Evolutionary conservation across 768 basidiomycete species (phyloP).

Genomic region (Daedalea quercina): DNA sequence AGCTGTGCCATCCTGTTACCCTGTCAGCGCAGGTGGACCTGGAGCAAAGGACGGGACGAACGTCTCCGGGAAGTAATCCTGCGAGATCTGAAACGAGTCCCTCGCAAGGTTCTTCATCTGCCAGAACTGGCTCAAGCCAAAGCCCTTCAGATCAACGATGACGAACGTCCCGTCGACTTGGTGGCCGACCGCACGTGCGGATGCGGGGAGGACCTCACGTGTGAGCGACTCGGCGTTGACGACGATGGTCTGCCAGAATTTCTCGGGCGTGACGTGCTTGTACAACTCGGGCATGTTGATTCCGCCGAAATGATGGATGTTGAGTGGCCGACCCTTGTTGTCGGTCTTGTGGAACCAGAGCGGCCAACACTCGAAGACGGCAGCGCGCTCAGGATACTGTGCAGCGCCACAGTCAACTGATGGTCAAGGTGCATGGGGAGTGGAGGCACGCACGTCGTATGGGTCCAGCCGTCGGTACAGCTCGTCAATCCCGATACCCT

Average conservation of each 20-base stretch:
- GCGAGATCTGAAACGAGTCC: conserved; percentile 64
- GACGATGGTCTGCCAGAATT: conserved; percentile 47
- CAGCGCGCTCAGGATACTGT: conserved; percentile 64
- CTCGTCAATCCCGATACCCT: conserved; percentile 59
- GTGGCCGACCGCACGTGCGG: conserved; percentile 46
- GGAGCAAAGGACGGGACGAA: conserved; percentile 24
- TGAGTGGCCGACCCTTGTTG: conserved; percentile 70
- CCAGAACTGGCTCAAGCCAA: conserved; percentile 69
- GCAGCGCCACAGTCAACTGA: neutral
- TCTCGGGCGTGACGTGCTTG: conserved; percentile 23
- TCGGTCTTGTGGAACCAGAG: conserved; percentile 80
- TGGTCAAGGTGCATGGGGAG: neutral
- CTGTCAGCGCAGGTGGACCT: neutral
- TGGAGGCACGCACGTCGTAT: conserved; percentile 48
- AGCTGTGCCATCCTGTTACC: conserved; percentile 61
- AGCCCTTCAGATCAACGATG: conserved; percentile 66
- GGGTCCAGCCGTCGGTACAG: conserved; percentile 58
- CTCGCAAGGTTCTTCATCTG: conserved; percentile 62
- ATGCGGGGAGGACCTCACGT: conserved; percentile 63
- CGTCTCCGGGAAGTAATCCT: conserved; percentile 78
- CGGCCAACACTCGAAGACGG: conserved; percentile 71
- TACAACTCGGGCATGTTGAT: conserved; percentile 36
- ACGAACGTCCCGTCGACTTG: conserved; percentile 48
- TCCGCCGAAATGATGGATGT: conserved; percentile 57
- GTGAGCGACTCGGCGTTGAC: conserved; percentile 60